Base-by-base conservation (phyloP, 371 early-diverging fungal species). In the Rhizopus sp. region DNA sequence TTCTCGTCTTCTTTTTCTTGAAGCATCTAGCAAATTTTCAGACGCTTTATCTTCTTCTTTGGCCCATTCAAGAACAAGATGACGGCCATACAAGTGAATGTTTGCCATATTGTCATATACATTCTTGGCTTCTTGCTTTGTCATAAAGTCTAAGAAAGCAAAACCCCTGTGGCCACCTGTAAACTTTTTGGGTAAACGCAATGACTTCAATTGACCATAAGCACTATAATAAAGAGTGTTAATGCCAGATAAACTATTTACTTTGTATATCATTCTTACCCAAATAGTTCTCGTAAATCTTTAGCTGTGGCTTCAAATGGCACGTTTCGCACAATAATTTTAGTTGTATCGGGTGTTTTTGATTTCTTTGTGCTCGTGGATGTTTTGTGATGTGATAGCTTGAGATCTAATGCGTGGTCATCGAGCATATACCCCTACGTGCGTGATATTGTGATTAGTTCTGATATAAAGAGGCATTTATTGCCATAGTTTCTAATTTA, bases 81-180 rank as follows among this genome's bases (percentile, higher is more conserved):
- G 96, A 55, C 99, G 88, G 38, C 99, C 99, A 66, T 98, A 98
- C 82, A 99, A 87, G 83, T 99, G 99, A 37, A 99, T 97, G 68
- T 86, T 88, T 41, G 81, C 77, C 73, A 99, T 87, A 23, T 91
- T 79, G 49, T 92, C 88, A 66, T 90, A 89, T n/a, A 94, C 97
- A 58, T 87, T 86, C 71, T 90, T 82, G 34, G 98, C 98, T 64
- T 95, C 95, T 64, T 95, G 93, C 57, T 90, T 88, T 4, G 96
- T 95, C 52, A 95, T 77, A 72, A 96, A 94, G 63, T 98, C 97
- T 64, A 99, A 85, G 83, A 99, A 99, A 42, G 94, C 95, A 76
- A 99, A 99, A 64, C 99, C 99, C 59, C 99, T 93, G 62, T 96
- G 97, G 3, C 88, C 87, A 12, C 98, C 96, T 38, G 91, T 89